Conservation (phyloP, 2,329 filamentous ascomycete genomes). For the Ascochyta viciae-villosae region DNA sequence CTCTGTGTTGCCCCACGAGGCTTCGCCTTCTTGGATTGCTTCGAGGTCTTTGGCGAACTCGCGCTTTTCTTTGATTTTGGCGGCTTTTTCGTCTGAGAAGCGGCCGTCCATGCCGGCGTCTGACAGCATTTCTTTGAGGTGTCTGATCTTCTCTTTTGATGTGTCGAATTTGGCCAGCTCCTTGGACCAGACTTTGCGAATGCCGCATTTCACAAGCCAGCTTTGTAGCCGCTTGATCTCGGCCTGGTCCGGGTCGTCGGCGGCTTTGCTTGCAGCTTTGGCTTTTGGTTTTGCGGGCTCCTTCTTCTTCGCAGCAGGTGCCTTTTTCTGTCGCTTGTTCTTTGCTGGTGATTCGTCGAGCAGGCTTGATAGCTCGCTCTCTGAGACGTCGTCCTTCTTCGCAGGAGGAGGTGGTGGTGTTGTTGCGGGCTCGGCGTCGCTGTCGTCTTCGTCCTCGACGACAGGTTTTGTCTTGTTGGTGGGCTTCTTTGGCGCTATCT, state of each 20-base stretch:
- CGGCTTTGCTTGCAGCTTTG: slow-evolving; percentile 49
- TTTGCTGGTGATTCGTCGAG: slow-evolving; percentile 75
- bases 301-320: slow-evolving; percentile 32
- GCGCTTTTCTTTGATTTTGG: slow-evolving; percentile 83
- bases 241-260: slow-evolving; percentile 68
- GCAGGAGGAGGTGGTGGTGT: slow-evolving; percentile 14
- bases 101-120: slow-evolving; percentile 89
- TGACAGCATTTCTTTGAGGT: slow-evolving; percentile 78
- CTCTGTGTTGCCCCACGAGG: slow-evolving; percentile 70
- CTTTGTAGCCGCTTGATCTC: slow-evolving; percentile 89
- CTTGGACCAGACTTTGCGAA: slow-evolving; percentile 88
- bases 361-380: slow-evolving; percentile 76
- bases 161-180: slow-evolving; percentile 79
- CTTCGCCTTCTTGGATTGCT: slow-evolving; percentile 81
- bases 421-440: slow-evolving; percentile 17
- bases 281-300: slow-evolving; percentile 44
- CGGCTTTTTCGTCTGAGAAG: slow-evolving; percentile 83
- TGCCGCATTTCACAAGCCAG: slow-evolving; percentile 86
- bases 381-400: slow-evolving; percentile 49
- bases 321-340: slow-evolving; percentile 58
- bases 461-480: slow-evolving; percentile 19
- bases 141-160: slow-evolving; percentile 77
- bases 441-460: slow-evolving; percentile 24
- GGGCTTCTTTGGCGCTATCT: slow-evolving; percentile 18
- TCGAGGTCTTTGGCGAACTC: slow-evolving; percentile 87